Percentiles rank a stretch among this genome's conserved stretches.
Evolutionary conservation across 805 yeast species (phyloP).

Genomic region (Myxozyma monticola): DNA sequence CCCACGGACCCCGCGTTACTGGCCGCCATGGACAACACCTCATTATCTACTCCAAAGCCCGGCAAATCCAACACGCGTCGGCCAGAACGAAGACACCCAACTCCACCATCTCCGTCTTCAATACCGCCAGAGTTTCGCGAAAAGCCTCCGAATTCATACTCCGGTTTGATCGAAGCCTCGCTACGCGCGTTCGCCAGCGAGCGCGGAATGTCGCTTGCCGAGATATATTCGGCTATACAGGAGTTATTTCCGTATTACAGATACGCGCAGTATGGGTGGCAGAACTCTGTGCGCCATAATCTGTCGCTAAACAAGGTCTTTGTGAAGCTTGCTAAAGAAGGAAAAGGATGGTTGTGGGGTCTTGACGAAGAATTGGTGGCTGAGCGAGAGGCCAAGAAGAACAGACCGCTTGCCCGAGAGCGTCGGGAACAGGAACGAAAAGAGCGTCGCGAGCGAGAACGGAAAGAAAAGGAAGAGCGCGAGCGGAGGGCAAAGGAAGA

Average conservation of each 20-base stretch:
- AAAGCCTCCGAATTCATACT: slow-evolving; percentile 81
- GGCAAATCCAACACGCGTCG: slow-evolving; percentile 7
- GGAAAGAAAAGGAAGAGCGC: slow-evolving; percentile 33
- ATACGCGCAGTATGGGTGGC: slow-evolving; percentile 98
- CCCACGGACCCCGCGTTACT: slow-evolving; percentile 11
- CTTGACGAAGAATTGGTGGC: slow-evolving; percentile 80
- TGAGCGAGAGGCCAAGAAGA: slow-evolving; percentile 75
- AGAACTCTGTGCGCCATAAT: slow-evolving; percentile 87
- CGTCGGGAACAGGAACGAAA: slow-evolving; percentile 60
- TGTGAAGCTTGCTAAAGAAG: slow-evolving; percentile 75
- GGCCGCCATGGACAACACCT: not conserved
- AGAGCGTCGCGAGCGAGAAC: slow-evolving; percentile 38
- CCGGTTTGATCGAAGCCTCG: slow-evolving; percentile 77
- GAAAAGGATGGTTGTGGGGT: slow-evolving; percentile 96
- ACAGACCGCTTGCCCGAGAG: slow-evolving; percentile 54
- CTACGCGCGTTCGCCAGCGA: slow-evolving; percentile 64
- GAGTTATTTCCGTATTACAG: slow-evolving; percentile 87
- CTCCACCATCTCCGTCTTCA: slow-evolving; percentile 45
- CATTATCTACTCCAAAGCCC: not conserved
- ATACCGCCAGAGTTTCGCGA: slow-evolving; percentile 84
- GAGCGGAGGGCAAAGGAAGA: slow-evolving; percentile 45
- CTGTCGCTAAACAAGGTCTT: slow-evolving; percentile 83
- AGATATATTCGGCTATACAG: slow-evolving; percentile 82
- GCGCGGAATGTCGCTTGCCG: slow-evolving; percentile 77
- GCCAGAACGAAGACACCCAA: slow-evolving; percentile 19